A percentile compares a stretch with the other conserved stretches of the same genome.
phyloP scores from a whole-genome alignment of 495 filamentous ascomycete species.

The Aspergillus cristatus region DNA sequence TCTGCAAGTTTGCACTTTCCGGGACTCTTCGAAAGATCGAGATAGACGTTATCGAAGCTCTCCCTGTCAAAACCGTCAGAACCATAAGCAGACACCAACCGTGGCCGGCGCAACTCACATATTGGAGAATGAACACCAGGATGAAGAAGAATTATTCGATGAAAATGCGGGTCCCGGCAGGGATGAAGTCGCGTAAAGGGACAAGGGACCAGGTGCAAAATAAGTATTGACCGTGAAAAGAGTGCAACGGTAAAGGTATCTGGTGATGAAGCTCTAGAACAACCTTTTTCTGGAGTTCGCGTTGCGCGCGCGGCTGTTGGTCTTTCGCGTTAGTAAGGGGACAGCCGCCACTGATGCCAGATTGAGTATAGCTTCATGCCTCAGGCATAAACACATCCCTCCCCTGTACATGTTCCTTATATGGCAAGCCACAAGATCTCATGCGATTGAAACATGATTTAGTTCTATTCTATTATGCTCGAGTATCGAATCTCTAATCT shows the following conservation, averaged over 20 bases:
- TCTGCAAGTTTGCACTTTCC: constrained; percentile 93
- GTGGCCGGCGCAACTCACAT: constrained; percentile 24
- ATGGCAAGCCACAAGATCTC: too few relatives aligned
- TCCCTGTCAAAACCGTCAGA: constrained; percentile 48
- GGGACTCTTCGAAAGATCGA: constrained; percentile 82
- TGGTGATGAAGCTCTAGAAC: constrained; percentile 4
- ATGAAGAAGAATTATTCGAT: constrained; percentile 5
- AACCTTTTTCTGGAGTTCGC: constrained; percentile 24
- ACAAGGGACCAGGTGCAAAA: too few relatives aligned
- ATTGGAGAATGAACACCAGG: too few relatives aligned
- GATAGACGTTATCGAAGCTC: constrained; percentile 91
- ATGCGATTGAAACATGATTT: too few relatives aligned
- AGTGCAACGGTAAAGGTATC: neutral
- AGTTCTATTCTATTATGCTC: too few relatives aligned
- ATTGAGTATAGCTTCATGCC: constrained; percentile 15
- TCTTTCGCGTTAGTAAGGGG: constrained; percentile 7
- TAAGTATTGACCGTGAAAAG: neutral
- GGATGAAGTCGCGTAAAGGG: too few relatives aligned
- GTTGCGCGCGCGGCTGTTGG: constrained; percentile 20
- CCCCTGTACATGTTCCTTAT: too few relatives aligned
- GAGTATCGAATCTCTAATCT: too few relatives aligned
- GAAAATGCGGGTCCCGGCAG: too few relatives aligned
- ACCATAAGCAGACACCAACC: constrained; percentile 2
- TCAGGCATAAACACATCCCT: constrained; percentile 4
- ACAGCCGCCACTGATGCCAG: constrained; percentile 17